Conservation (phyloP, 805 yeast species). For the Teunomyces atbi region DNA sequence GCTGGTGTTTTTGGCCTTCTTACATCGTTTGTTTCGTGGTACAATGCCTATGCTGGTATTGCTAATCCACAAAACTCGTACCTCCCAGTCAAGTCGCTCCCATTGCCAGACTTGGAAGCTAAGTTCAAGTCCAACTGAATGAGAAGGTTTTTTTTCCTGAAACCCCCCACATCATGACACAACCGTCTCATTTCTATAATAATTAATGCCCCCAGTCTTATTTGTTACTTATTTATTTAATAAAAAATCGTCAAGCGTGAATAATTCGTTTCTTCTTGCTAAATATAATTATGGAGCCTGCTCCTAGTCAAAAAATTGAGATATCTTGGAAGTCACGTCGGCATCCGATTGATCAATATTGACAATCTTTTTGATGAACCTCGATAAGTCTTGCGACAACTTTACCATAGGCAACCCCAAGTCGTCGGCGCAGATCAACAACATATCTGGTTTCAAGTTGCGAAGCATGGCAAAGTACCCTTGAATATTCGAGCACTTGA, state of each 20-base stretch:
- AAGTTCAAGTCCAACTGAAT: constrained; percentile 1
- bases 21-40: constrained; percentile 45
- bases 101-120: constrained; percentile 44
- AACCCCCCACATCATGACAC: background rate
- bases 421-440: constrained; percentile 42
- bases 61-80: constrained; percentile 65
- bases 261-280: background rate
- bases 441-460: constrained; percentile 40
- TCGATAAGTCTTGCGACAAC: constrained; percentile 33
- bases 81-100: constrained; percentile 47
- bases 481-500: constrained; percentile 37
- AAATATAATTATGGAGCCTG: background rate
- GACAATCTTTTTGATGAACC: constrained; percentile 38
- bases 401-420: constrained; percentile 31
- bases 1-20: constrained; percentile 44
- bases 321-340: constrained; percentile 19
- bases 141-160: background rate
- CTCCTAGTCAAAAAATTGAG: constrained; percentile 18
- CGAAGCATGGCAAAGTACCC: constrained; percentile 40
- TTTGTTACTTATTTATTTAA: constrained; percentile 3
- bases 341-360: constrained; percentile 23
- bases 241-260: constrained; percentile 2
- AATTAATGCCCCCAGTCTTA: background rate
- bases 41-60: constrained; percentile 46
- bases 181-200: background rate